Evolutionary conservation across 176 grass and related monocot genomes (phyloP).

Genomic region (Oryza meyeriana): DNA sequence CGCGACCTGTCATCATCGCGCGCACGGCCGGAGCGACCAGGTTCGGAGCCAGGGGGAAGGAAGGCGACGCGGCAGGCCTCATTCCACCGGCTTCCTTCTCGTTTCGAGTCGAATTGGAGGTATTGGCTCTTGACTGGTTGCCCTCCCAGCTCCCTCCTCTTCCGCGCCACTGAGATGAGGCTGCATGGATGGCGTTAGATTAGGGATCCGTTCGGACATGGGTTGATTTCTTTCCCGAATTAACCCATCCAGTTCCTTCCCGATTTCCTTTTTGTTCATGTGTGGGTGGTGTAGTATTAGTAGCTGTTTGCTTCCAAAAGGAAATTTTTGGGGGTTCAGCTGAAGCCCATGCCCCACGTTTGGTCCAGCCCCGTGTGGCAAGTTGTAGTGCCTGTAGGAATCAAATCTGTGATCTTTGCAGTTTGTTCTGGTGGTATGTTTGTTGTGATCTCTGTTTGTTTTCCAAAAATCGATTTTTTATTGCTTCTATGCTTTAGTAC

Average conservation of each 20-base stretch:
- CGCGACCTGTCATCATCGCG: too few species aligned
- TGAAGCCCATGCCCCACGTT: background rate
- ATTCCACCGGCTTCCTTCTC: background rate
- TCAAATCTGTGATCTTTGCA: background rate
- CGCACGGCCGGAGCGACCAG: background rate
- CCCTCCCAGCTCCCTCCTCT: too few species aligned
- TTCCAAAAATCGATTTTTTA: background rate
- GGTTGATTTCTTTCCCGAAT: background rate
- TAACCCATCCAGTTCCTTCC: background rate
- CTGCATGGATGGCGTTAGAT: background rate
- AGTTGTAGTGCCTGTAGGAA: background rate
- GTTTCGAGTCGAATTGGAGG: background rate
- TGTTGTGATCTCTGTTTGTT: background rate
- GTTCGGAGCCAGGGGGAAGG: background rate
- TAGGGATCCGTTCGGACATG: background rate
- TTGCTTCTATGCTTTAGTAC: background rate
- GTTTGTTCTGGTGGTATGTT: background rate
- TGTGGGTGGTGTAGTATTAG: background rate
- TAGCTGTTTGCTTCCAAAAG: background rate
- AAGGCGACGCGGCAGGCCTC: background rate
- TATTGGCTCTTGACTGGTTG: background rate
- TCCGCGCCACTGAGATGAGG: background rate
- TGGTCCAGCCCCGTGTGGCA: background rate
- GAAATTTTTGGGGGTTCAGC: background rate
- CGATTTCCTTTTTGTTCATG: background rate